Evolutionary conservation across 2,329 filamentous ascomycete species (phyloP), one percentile per base, ranked within the genome.

Genomic region (Colletotrichum sp.): DNA sequence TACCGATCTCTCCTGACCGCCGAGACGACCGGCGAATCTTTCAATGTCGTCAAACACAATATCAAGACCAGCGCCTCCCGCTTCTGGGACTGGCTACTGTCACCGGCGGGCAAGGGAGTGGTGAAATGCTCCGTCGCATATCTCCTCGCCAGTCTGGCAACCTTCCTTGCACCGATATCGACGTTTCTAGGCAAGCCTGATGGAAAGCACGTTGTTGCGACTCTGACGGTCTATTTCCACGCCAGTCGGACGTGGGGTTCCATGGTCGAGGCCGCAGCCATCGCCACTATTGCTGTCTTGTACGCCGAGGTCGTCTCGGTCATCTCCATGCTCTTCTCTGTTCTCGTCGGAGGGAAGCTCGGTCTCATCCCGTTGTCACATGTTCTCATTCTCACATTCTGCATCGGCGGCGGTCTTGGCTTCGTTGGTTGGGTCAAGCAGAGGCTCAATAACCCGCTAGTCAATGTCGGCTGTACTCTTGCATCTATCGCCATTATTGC

Each of bases 221-320:
- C 96, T 3, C 92, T 98, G 74, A 98, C 95, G 1, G 96, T 98
- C 13, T 99, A 98, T 82, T 99, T 98, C 81, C 96, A 98, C 83
- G 96, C 96, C 6, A 95, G 95, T 8, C 90, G 96, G 74, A 95
- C 95, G 21, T 91, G 93, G 30, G 96, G 96, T 1, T 97, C 95
- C 79, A 98, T 98, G 95, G 90, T 95, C 74, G 95, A 98, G 84
- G 96, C 96, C 5, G 91, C 94, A 13, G 86, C 96, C 39, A 92
- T 97, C 74, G 95, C 95, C 8, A 86, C 95, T 49, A 88, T 94
- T 39, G 96, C 96, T 3, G 95, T 98, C 76, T 85, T 93, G 49
- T 99, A 98, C 68, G 86, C 86, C 6, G 84, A 85, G 72, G 87
- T 95, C 52, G 88, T 98, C 49, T 95, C 93, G 8, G 90, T 97